A percentile compares a stretch with the other conserved stretches of the same genome.
These are phyloP conservation scores for Cladosporium sp. DNA, from an alignment of 2,329 filamentous ascomycete species.

Conservation along the genomic window DNA sequence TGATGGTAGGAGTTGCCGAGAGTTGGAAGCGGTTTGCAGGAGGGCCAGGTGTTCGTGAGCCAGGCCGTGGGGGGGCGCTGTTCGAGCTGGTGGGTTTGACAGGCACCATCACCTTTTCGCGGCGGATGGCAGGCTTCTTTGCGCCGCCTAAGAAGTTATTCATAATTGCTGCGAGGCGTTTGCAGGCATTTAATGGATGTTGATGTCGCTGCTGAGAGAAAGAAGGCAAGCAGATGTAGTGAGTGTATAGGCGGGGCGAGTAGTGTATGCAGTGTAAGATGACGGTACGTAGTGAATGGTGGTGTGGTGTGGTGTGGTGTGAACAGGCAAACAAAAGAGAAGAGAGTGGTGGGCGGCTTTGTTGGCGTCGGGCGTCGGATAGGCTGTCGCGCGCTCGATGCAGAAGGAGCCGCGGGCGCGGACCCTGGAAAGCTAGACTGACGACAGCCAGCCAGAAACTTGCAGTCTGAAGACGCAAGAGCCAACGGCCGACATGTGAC, in stretches of 20 bases:
- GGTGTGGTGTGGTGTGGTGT: conserved; percentile 8
- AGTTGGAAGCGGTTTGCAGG: conserved; percentile 30
- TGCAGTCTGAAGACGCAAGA: not conserved
- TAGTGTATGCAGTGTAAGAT: conserved; percentile 11
- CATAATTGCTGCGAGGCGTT: not conserved
- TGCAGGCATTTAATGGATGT: conserved; percentile 8
- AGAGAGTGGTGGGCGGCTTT: conserved; percentile 7
- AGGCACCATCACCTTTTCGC: conserved; percentile 29
- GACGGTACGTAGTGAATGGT: not conserved
- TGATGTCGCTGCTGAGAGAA: not conserved
- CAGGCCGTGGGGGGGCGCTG: conserved; percentile 20
- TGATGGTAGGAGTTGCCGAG: conserved; percentile 18
- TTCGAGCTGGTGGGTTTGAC: conserved; percentile 21
- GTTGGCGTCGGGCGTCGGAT: conserved; percentile 4
- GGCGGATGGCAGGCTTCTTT: conserved; percentile 30
- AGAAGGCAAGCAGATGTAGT: not conserved
- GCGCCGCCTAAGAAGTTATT: conserved; percentile 13
- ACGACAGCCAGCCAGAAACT: not conserved
- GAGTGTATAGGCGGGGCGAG: not conserved
- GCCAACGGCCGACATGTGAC: conserved; percentile 5
- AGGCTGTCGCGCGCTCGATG: not conserved
- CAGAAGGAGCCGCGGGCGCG: not conserved
- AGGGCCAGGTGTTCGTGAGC: conserved; percentile 8
- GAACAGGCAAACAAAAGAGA: not conserved
- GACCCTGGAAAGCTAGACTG: not conserved